Conservation (phyloP, 2,329 filamentous ascomycete species). For the Penicillium frequentans region DNA sequence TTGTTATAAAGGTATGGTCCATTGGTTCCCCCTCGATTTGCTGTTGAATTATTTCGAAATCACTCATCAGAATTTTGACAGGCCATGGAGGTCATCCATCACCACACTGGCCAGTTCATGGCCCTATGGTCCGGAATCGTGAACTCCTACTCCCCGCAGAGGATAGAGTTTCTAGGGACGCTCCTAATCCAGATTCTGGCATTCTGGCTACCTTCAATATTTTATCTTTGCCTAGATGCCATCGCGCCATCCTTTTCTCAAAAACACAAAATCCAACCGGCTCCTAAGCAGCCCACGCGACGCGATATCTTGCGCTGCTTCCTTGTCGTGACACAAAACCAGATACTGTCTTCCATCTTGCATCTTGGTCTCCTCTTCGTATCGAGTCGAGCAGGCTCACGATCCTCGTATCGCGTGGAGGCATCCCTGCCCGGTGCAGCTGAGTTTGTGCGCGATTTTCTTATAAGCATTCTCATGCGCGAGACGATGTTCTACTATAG, state of each 20-base stretch:
- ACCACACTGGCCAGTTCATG: neutral
- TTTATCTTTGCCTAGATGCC: slow-evolving; percentile 47
- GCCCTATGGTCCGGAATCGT: slow-evolving; percentile 18
- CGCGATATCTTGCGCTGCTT: slow-evolving; percentile 49
- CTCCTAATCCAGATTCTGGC: slow-evolving; percentile 23
- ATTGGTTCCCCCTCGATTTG: too few relatives aligned
- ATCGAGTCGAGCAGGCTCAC: slow-evolving; percentile 10
- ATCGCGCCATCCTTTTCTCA: slow-evolving; percentile 51
- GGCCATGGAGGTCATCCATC: slow-evolving; percentile 1
- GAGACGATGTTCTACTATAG: slow-evolving; percentile 58
- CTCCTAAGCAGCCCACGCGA: slow-evolving; percentile 50
- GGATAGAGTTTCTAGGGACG: slow-evolving; percentile 30
- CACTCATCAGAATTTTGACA: neutral
- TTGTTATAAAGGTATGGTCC: neutral
- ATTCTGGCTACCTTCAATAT: slow-evolving; percentile 29
- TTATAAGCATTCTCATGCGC: slow-evolving; percentile 44
- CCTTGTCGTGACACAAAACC: slow-evolving; percentile 50
- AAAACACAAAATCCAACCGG: slow-evolving; percentile 57
- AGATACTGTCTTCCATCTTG: slow-evolving; percentile 42
- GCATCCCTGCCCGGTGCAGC: slow-evolving; percentile 35
- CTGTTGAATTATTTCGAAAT: neutral
- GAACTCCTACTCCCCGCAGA: slow-evolving; percentile 17
- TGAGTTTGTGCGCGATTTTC: slow-evolving; percentile 45
- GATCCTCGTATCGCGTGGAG: slow-evolving; percentile 41
- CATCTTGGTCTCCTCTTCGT: slow-evolving; percentile 28